A percentile compares a stretch with the other conserved stretches of the same genome.
Conservation (phyloP, 1,284 basidiomycete species). For the Rhodotorula sp. region DNA sequence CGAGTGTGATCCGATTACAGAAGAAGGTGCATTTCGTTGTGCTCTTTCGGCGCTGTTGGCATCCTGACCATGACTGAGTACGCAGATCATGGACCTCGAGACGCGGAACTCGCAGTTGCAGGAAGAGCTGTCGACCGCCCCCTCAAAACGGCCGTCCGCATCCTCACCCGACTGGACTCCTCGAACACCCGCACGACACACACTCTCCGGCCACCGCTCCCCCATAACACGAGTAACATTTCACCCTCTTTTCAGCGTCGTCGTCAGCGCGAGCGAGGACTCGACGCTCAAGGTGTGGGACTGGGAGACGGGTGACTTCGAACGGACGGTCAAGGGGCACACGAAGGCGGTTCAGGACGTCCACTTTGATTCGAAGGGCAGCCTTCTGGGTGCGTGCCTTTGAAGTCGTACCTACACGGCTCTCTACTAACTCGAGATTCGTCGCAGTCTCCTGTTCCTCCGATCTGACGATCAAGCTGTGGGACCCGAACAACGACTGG, state of each 20-base stretch:
- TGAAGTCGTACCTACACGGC: not conserved
- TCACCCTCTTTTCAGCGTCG: conserved; percentile 77
- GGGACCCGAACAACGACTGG: conserved; percentile 85
- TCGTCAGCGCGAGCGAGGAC: conserved; percentile 84
- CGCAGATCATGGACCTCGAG: conserved; percentile 84
- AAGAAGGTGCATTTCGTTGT: conserved; percentile 66
- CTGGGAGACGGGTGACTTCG: conserved; percentile 91
- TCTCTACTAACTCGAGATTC: not conserved
- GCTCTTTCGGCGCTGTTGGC: too few relatives aligned
- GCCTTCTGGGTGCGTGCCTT: conserved; percentile 62
- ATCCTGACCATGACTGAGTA: not conserved
- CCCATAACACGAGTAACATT: conserved; percentile 76
- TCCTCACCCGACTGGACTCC: conserved; percentile 77
- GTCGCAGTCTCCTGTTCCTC: conserved; percentile 78
- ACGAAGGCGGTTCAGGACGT: conserved; percentile 83
- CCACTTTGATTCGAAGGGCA: conserved; percentile 81
- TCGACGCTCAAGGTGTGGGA: conserved; percentile 89
- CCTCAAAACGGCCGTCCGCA: conserved; percentile 62
- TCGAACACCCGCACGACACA: conserved; percentile 71
- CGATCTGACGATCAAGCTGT: conserved; percentile 85
- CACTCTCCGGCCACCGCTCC: conserved; percentile 74
- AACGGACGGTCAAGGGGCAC: conserved; percentile 86
- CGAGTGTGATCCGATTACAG: conserved; percentile 83
- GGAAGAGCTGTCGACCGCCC: conserved; percentile 63
- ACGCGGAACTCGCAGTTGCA: conserved; percentile 69